phyloP scores from a whole-genome alignment of 495 filamentous ascomycete species.

The Aspergillus ellipticus region DNA sequence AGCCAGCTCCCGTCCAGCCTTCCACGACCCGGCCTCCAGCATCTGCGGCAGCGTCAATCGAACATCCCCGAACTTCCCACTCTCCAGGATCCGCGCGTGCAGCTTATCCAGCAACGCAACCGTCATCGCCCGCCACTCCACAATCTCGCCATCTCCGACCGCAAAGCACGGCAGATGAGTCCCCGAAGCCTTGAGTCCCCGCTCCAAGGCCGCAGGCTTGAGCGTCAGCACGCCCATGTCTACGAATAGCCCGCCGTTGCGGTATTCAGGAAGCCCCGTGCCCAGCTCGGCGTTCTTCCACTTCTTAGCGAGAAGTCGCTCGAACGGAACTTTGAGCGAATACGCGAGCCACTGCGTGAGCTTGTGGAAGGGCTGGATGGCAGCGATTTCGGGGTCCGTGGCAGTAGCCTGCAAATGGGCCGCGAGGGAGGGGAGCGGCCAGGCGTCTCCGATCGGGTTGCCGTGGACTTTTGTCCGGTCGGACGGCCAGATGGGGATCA shows the following conservation, averaged over 20 bases:
- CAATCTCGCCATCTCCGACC: constrained; percentile 32
- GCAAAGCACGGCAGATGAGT: constrained; percentile 75
- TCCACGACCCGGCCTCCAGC: constrained; percentile 86
- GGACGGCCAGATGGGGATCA: constrained; percentile 53
- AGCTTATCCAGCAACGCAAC: constrained; percentile 80
- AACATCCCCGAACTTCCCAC: constrained; percentile 47
- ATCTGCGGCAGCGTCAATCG: constrained; percentile 71
- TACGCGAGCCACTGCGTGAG: constrained; percentile 88
- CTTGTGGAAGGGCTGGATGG: constrained; percentile 68
- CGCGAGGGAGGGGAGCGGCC: constrained; percentile 39
- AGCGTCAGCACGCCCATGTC: constrained; percentile 76
- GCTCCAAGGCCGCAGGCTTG: constrained; percentile 60
- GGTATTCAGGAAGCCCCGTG: constrained; percentile 82
- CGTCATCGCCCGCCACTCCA: constrained; percentile 66
- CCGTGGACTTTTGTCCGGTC: constrained; percentile 51
- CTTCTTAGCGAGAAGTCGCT: constrained; percentile 67
- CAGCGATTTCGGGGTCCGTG: constrained; percentile 10
- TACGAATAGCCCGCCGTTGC: constrained; percentile 82
- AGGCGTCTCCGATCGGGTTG: constrained; percentile 54
- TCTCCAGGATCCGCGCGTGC: constrained; percentile 57
- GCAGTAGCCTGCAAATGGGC: constrained; percentile 5
- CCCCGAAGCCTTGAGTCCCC: constrained; percentile 38
- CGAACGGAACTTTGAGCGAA: constrained; percentile 85
- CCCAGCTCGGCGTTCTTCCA: constrained; percentile 75
- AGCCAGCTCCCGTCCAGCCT: constrained; percentile 40